Base-by-base conservation (phyloP, 306 rosid genomes). In the Pterocarpus santalinus region DNA sequence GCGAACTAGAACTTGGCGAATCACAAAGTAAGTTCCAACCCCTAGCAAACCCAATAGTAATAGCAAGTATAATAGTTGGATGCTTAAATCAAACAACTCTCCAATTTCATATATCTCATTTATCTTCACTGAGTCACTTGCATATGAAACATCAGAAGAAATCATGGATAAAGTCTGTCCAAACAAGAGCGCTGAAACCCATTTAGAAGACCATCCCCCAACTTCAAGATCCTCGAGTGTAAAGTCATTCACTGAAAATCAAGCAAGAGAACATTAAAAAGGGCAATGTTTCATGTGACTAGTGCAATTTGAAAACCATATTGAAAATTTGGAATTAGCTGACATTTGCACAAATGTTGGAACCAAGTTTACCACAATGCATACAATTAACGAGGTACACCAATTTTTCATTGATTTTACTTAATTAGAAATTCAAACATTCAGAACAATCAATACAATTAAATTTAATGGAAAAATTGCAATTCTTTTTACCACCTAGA, bases 1-100 rank as follows among this genome's bases (percentile, higher is more conserved):
- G 43, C 97, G 97, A 57, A 95, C 97, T 78, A 95, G 99, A 82
- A 95, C 94, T 88, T 95, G 99, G 62, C 97, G 95, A 73, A 95
- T 85, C 72, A 93, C 99, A 67, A 81, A 95, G 92, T 84, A 95
- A 49, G 97, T 86, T 66, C 99, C 99, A 32, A 76, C 77, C 56
- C 99, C 99, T 22, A 95, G 91, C 89, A 95, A 89, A 69, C 94
- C 89, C 82, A 93, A 67, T 69, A 93, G 78, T 52, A 90, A 53
- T 79, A 93, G 53, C 90, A 95, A 84, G 75, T 93, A 95, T 72
- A 93, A 82, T 76, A 95, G 89, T 80, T 93, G 99, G 86, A 95
- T 95, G 75, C 97, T 92, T 75, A 95, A 82, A 86, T 95, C 99
- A 85, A 95, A 93, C 66, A 91, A 86, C 79, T 95, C 99, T 51